Percentiles rank a stretch among this genome's conserved stretches.
These are phyloP conservation scores for Rhododendron henanense DNA, from an alignment of 148 eudicot genomes.

Conservation along the genomic window DNA sequence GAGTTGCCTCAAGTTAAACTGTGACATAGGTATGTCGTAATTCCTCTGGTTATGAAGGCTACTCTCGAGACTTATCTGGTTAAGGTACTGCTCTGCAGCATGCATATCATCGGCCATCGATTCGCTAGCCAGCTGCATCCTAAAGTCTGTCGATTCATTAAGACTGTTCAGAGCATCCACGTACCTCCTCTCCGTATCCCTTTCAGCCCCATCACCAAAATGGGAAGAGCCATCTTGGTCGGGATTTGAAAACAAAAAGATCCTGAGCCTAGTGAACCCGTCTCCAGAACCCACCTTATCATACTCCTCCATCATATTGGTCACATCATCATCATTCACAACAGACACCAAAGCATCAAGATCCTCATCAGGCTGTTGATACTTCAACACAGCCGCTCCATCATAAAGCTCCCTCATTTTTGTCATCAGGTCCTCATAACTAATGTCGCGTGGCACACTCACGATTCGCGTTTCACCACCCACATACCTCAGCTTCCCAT, in stretches of 20 bases:
- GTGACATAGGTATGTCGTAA: slow-evolving; percentile 59
- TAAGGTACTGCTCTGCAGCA: slow-evolving; percentile 60
- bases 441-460: slow-evolving; percentile 56
- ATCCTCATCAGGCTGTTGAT: slow-evolving; percentile 99
- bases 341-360: slow-evolving; percentile 98
- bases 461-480: slow-evolving; percentile 93
- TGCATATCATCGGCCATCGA: slow-evolving; percentile 53
- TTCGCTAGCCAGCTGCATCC: slow-evolving; percentile 45
- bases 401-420: slow-evolving; percentile 87
- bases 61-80: slow-evolving; percentile 67
- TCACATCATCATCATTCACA: slow-evolving; percentile 93
- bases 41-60: slow-evolving; percentile 62
- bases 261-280: slow-evolving; percentile 86
- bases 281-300: slow-evolving; percentile 86
- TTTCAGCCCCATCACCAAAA: slow-evolving; percentile 71
- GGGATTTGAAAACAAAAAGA: slow-evolving; percentile 67
- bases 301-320: slow-evolving; percentile 98
- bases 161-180: slow-evolving; percentile 95
- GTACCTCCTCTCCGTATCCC: slow-evolving; percentile 82
- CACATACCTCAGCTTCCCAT: slow-evolving; percentile 88
- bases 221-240: slow-evolving; percentile 66
- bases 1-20: slow-evolving; percentile 56
- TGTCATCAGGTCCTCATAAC: slow-evolving; percentile 65
- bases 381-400: slow-evolving; percentile 61
- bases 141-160: slow-evolving; percentile 61